Evolutionary conservation across 805 yeast genomes (phyloP), one percentile per base, ranked within the genome.

Genomic region (Hagleromyces aurorensis): DNA sequence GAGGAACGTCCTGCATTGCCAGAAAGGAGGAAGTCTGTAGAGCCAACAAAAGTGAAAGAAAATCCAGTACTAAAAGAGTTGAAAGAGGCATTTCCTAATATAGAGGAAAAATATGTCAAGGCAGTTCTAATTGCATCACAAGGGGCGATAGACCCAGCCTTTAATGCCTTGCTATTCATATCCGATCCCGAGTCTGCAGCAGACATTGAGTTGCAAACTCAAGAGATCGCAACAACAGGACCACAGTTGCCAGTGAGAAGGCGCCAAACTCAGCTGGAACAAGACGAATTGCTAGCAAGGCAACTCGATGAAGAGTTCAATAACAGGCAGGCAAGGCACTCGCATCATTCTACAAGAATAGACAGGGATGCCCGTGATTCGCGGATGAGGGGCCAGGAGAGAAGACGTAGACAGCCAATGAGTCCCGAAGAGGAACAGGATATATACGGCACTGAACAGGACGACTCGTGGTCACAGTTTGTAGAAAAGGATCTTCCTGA

Each of bases 101-200:
- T 75, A 14, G 94, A 85, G 23, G 80, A 70, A 17, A 71, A 75
- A 38, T 71, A 76, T 44, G 65, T 84, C 38, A 73, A 76, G 32
- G 86, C 94, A 16, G 78, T 84, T 1, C 63, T 87, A 33, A 82
- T 91, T 51, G 97, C 97, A 3, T 75, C 94, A 12, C 72, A 69
- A 27, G 95, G 94, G 16, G 65, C 70, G 27, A 53, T 84, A 24
- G 96, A 85, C 44, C 77, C 82, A 1, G 94, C 96, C 1, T 89
- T 89, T 63, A 81, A 79, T 54, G 96, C 96, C 0, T 62, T 87
- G 46, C 63, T 89, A 36, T 84, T 71, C 43, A 59, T 84, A 32
- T 76, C 83, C 11, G 96, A 87, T 56, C 89, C 89, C 7, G 52
- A 65, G 3, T 65, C 66, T 37, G 57, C 59, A 25, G 50, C 44